Evolutionary conservation across 345 rosid genomes (phyloP).

Genomic region (Boechera stricta): DNA sequence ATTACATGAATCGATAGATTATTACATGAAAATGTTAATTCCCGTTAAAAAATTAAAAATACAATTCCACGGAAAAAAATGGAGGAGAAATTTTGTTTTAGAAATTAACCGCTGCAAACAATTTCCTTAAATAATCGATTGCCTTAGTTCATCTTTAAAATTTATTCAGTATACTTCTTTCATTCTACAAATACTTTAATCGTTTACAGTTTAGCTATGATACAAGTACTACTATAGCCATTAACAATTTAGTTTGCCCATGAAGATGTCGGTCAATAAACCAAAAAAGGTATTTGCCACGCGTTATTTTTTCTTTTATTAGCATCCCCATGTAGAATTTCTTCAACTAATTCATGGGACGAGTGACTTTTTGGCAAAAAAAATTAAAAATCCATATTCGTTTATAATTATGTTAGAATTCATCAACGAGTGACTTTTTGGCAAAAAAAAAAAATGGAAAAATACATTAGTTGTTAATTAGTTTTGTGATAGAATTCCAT

Average conservation of each 20-base stretch:
- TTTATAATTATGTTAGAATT: not conserved
- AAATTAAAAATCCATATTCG: not conserved
- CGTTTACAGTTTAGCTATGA: not conserved
- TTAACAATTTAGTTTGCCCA: slow-evolving; percentile 7
- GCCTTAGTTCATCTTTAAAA: not conserved
- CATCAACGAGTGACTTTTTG: not conserved
- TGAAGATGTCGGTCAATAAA: slow-evolving; percentile 16
- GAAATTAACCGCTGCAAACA: not conserved
- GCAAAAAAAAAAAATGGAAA: not conserved
- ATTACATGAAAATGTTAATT: not conserved
- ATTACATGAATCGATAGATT: not conserved
- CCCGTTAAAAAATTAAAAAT: not conserved
- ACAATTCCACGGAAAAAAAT: not conserved
- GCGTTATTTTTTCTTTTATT: not conserved
- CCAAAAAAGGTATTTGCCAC: slow-evolving; percentile 15
- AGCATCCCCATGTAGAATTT: not conserved
- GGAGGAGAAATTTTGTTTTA: not conserved
- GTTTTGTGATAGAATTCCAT: not conserved
- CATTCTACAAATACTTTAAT: slow-evolving; percentile 3
- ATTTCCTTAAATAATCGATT: not conserved
- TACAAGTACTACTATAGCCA: not conserved
- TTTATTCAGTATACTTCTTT: not conserved
- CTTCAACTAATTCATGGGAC: not conserved
- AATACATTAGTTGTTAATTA: not conserved
- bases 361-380: not conserved